phyloP scores from a whole-genome alignment of 2,329 filamentous ascomycete species.

The Epichloe glyceriae region DNA sequence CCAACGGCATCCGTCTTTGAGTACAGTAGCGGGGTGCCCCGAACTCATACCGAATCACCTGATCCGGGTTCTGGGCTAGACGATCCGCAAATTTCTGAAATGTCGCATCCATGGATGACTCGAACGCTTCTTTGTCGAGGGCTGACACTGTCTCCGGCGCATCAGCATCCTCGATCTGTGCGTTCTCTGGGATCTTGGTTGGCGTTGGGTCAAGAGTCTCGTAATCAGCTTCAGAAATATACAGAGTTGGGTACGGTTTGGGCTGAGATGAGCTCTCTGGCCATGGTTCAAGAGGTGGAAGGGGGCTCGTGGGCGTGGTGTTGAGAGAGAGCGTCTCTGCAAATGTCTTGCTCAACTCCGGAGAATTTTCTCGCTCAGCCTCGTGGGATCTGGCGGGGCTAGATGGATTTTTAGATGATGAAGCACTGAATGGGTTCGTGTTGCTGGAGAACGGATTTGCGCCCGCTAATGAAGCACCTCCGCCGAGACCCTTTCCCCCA shows the following conservation, averaged over 20 bases:
- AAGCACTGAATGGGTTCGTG: conserved; percentile 26
- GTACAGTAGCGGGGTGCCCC: conserved; percentile 66
- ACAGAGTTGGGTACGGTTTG: conserved; percentile 58
- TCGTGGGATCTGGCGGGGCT: conserved; percentile 18
- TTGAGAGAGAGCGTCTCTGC: conserved; percentile 68
- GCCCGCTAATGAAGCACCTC: conserved; percentile 16
- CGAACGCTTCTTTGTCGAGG: conserved; percentile 60
- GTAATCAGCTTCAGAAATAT: conserved; percentile 79
- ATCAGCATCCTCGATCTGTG: conserved; percentile 28
- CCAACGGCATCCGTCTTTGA: conserved; percentile 65
- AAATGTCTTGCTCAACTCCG: conserved; percentile 47
- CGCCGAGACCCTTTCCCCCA: conserved; percentile 41
- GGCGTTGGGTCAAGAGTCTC: conserved; percentile 62
- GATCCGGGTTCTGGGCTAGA: conserved; percentile 67
- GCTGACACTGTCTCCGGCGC: conserved; percentile 23
- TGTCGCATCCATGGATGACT: conserved; percentile 59
- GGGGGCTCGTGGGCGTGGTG: conserved; percentile 24
- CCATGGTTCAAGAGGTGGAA: conserved; percentile 55
- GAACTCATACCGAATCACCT: conserved; percentile 72
- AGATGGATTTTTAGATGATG: conserved; percentile 17
- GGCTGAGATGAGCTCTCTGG: conserved; percentile 54
- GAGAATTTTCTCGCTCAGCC: conserved; percentile 11
- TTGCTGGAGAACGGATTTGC: conserved; percentile 49
- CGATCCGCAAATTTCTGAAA: conserved; percentile 75
- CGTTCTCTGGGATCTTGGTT: conserved; percentile 34